Evolutionary conservation across 2,329 filamentous ascomycete genomes (phyloP).

Genomic region (Teratosphaeria destructans): DNA sequence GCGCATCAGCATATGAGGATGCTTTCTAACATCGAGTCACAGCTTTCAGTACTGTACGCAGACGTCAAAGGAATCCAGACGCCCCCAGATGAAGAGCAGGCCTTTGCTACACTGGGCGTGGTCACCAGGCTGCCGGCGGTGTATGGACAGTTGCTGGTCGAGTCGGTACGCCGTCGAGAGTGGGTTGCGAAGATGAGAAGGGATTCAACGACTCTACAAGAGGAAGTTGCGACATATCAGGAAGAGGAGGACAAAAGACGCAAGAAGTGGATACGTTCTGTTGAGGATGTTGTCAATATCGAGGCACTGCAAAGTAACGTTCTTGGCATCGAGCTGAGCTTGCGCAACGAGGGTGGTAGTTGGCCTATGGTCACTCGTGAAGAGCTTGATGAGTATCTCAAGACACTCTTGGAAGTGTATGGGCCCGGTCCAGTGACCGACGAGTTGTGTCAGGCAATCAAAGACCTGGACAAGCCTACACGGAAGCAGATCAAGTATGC

Average conservation of each 20-base stretch:
- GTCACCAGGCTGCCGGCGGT: conserved; percentile 77
- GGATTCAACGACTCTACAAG: conserved; percentile 77
- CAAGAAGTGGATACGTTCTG: conserved; percentile 80
- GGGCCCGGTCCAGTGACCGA: conserved; percentile 56
- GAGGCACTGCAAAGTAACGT: conserved; percentile 56
- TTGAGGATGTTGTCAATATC: conserved; percentile 61
- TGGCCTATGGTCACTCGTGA: conserved; percentile 72
- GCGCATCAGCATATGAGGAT: conserved; percentile 67
- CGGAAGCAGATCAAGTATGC: conserved; percentile 77
- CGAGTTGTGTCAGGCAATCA: conserved; percentile 65
- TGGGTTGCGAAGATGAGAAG: conserved; percentile 86
- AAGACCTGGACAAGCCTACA: conserved; percentile 70
- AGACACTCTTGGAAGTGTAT: conserved; percentile 53
- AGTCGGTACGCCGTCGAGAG: conserved; percentile 75
- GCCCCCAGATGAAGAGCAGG: conserved; percentile 64
- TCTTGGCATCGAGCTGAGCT: conserved; percentile 71
- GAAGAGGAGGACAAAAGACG: conserved; percentile 85
- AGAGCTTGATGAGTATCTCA: conserved; percentile 66
- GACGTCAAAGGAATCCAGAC: conserved; percentile 63
- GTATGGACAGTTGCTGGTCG: conserved; percentile 80
- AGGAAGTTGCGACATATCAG: conserved; percentile 84
- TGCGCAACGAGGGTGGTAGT: conserved; percentile 65
- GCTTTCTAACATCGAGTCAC: conserved; percentile 68
- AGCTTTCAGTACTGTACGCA: conserved; percentile 60
- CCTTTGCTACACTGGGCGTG: conserved; percentile 69